Base-by-base conservation (phyloP, 2,329 filamentous ascomycete genomes). In the Teratosphaeria pseudoeucalypti region DNA sequence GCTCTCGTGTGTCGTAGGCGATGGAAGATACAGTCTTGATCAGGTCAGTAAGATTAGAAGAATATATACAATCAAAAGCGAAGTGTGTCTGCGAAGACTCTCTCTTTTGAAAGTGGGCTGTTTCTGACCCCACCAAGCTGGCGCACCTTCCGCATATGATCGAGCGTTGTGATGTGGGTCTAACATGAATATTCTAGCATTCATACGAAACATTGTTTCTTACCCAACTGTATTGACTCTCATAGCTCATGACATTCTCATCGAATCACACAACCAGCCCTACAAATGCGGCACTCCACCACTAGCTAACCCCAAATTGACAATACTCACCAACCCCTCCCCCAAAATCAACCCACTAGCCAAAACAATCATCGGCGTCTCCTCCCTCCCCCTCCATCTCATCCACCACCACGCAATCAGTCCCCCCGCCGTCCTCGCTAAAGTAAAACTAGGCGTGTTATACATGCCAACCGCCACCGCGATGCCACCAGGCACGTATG, bases 401-500 rank as follows among this genome's bases (percentile, higher is more conserved):
- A 78, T 79, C 91, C 91, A 96, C 75, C 88, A 94, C 81, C 88
- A 91, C 63, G 84, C 86, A 57, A 87, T 75, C 52, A 86, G 63
- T 0, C 94, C 94, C 2, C 94, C 94, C 10, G 90, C 84, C 0
- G 90, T 89, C 62, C 94, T 80, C 0, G 94, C 92, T 43, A 99
- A 78, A 0, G 94, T 99, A 71, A 99, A 99, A 0, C 90, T 95
- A 0, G 94, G 94, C 0, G 92, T 90, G 68, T 97, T 99, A 76
- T 97, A 99, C 85, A 99, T 99, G 55, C 94, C 92, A 68, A 96
- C 90, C 47, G 94, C 94, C 23, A 99, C 92, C 2, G 94, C 92
- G 68, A 99, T 96, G 0, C 94, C 94, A 6, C 94, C 92, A 0
- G 94, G 94, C 12, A 99, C 79, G 71, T 84, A 89, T 1, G 84